Base-by-base conservation (phyloP, 192 early-diverging fungal species). In the Haplosporangium gracile region DNA sequence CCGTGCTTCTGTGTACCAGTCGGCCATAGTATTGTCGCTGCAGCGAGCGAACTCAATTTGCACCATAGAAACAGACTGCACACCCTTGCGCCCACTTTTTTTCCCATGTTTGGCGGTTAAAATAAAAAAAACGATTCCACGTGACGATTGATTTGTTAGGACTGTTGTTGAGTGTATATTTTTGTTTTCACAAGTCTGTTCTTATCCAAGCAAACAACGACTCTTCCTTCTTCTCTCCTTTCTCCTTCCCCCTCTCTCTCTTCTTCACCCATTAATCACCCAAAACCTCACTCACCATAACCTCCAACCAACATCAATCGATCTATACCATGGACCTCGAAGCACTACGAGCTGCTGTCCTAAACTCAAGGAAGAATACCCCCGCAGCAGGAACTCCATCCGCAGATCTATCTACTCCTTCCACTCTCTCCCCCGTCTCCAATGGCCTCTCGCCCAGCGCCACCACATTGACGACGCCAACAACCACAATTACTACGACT, bases 301-400 rank as follows among this genome's bases (percentile, higher is more conserved):
- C n/a, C 8, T 6, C 11, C 11, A 51, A 47, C 29, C 36, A 18
- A 49, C n/a, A 49, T 5, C 39, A 22, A 51, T 32, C 29, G 60
- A 65, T 32, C 29, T 65, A 65, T 65, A 65, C 77, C 15, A 29
- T 39, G 53, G 77, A 85, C 39, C 65, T 85, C 8, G 73, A 79
- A 34, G 82, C 82, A 32, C 74, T 85, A 4, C 68, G 82, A 34
- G 82, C 82, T 11, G 74, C 72, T 20, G 77, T 85, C 20, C 42
- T 79, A 18, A 78, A 65, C 42, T 79, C 82, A 2, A 85, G 77
- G 69, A 85, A 76, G 40, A n/a, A 20, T 22, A 51, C 8, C 8
- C 4, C 69, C 16, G 38, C 34, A 4, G 10, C 53, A 16, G 51
- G 16, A 11, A 10, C 78, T 24, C 29, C 72, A n/a, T 18, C 10